Conservation (phyloP, 129 eudicot genomes). For the Artemisia argyi region DNA sequence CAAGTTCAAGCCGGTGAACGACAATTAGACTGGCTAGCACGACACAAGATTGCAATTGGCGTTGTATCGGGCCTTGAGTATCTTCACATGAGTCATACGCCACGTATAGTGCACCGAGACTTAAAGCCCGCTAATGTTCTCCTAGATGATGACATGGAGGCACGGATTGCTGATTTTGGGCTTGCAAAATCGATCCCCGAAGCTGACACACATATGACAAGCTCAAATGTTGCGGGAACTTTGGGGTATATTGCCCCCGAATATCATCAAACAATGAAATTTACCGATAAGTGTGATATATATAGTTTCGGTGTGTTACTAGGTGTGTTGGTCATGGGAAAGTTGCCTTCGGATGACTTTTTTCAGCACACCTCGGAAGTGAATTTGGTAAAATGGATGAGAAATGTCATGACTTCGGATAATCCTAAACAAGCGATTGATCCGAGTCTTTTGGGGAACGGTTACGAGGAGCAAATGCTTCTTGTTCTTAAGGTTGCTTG, state of each 20-base stretch:
- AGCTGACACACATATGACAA: conserved; percentile 59
- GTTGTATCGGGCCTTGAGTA: conserved; percentile 84
- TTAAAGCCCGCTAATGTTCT: conserved; percentile 83
- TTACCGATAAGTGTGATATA: conserved; percentile 80
- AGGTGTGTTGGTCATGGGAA: conserved; percentile 69
- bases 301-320: conserved; percentile 83
- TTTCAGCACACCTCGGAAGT: conserved; percentile 64
- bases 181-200: conserved; percentile 81
- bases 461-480: conserved; percentile 81
- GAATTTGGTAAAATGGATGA: conserved; percentile 77
- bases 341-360: conserved; percentile 67
- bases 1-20: conserved; percentile 43
- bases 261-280: conserved; percentile 75
- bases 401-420: conserved; percentile 68
- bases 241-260: conserved; percentile 90
- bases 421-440: conserved; percentile 71
- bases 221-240: conserved; percentile 86
- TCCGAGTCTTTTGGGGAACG: conserved; percentile 62
- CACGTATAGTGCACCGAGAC: conserved; percentile 78
- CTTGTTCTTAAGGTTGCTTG: conserved; percentile 87
- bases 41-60: conserved; percentile 64
- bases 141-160: conserved; percentile 87
- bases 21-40: conserved; percentile 60
- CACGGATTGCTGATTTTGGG: conserved; percentile 91
- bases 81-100: conserved; percentile 60